Evolutionary conservation across 257 asterid genomes (phyloP).

Genomic region (Cordia subcordata): DNA sequence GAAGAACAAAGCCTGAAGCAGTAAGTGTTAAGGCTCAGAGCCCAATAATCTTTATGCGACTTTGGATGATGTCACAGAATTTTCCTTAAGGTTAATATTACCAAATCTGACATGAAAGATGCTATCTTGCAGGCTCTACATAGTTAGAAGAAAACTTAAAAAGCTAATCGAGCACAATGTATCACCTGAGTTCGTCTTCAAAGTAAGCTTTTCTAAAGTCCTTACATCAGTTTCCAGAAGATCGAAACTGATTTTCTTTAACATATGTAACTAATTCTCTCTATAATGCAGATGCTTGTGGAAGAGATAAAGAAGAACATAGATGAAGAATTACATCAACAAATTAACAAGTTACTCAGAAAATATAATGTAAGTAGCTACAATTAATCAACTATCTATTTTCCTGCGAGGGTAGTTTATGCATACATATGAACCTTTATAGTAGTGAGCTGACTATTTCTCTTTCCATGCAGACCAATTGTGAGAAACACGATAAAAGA

Average conservation of each 20-base stretch:
- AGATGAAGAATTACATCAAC: constrained; percentile 45
- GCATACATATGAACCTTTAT: not conserved
- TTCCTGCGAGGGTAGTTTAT: not conserved
- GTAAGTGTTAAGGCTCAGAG: constrained; percentile 30
- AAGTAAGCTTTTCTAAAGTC: constrained; percentile 36
- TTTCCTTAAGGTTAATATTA: not conserved
- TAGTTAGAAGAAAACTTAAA: constrained; percentile 70
- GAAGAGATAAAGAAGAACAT: constrained; percentile 62
- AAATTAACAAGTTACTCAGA: constrained; percentile 39
- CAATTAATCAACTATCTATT: not conserved
- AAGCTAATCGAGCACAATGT: constrained; percentile 76
- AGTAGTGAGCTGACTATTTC: constrained; percentile 11
- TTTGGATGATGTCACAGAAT: too few species aligned
- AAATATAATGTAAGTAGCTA: constrained; percentile 53
- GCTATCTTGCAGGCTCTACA: constrained; percentile 47
- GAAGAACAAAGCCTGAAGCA: constrained; percentile 82
- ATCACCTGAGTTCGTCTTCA: constrained; percentile 65
- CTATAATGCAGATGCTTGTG: constrained; percentile 47
- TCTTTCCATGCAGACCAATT: constrained; percentile 38
- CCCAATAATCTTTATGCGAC: too few species aligned
- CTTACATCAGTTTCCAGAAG: constrained; percentile 5
- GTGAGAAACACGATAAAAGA: constrained; percentile 31
- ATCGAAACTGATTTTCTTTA: not conserved
- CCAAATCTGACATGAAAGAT: constrained; percentile 9
- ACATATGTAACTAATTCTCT: constrained; percentile 8